Conservation (phyloP, 176 grass and related monocot genomes). For the Cymbopogon citratus region DNA sequence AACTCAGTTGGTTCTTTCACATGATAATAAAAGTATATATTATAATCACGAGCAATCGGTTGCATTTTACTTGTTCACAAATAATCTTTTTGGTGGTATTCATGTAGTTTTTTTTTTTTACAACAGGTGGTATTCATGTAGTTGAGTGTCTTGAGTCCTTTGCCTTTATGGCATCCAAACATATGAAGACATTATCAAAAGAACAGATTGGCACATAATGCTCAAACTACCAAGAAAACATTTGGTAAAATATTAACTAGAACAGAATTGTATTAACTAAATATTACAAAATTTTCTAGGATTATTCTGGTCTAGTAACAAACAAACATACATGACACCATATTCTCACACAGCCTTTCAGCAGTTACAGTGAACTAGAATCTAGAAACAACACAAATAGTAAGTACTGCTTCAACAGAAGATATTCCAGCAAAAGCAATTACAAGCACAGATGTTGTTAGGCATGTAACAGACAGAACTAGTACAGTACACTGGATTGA, state of each 20-base stretch:
- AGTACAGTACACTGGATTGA: background rate
- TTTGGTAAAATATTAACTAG: background rate
- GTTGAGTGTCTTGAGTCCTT: background rate
- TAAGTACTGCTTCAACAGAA: background rate
- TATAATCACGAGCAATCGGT: background rate
- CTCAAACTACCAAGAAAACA: background rate
- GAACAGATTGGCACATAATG: background rate
- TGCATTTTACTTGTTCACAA: background rate
- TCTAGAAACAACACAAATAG: background rate
- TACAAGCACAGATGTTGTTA: background rate
- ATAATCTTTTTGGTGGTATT: background rate
- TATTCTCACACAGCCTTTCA: background rate
- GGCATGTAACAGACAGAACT: background rate
- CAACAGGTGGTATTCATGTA: background rate
- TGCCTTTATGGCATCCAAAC: background rate
- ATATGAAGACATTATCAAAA: background rate
- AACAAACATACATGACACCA: background rate
- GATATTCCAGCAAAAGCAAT: conserved; percentile 24
- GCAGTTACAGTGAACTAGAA: conserved; percentile 12
- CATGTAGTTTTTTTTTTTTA: no score
- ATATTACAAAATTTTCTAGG: background rate
- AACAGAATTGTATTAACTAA: conserved; percentile 14
- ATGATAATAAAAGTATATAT: conserved; percentile 2
- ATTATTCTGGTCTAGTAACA: conserved; percentile 8
- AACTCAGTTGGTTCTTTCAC: conserved; percentile 15